These are phyloP conservation scores for Boletus rufocinnamomeus DNA, from an alignment of 768 basidiomycete species.

Conservation along the genomic window DNA sequence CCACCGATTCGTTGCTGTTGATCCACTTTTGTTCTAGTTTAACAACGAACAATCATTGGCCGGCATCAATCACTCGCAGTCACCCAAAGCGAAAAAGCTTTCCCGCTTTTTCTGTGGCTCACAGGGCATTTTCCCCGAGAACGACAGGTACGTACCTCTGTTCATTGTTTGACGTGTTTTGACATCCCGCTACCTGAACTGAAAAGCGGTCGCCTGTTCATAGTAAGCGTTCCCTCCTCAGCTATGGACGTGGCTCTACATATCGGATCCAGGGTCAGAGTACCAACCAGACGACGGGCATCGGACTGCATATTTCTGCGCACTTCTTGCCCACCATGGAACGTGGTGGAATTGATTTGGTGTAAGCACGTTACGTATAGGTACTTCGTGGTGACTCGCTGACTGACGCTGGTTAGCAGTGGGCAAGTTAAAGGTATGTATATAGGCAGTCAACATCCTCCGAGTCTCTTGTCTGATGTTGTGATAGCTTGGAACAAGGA, in stretches of 20 bases:
- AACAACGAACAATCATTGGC: slow-evolving; percentile 5
- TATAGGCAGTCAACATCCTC: neutral
- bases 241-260: neutral
- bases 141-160: neutral
- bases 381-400: neutral
- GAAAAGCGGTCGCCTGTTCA: slow-evolving; percentile 16
- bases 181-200: neutral
- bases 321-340: slow-evolving; percentile 95
- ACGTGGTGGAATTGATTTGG: slow-evolving; percentile 85
- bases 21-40: slow-evolving; percentile 5
- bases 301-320: slow-evolving; percentile 57
- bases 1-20: neutral
- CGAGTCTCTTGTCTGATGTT: neutral
- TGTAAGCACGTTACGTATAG: slow-evolving; percentile 46
- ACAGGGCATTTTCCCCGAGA: slow-evolving; percentile 8
- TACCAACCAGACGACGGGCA: too few relatives aligned
- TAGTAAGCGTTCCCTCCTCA: slow-evolving; percentile 2
- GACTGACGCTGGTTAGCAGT: slow-evolving; percentile 50
- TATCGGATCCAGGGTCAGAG: too few relatives aligned
- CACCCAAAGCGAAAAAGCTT: neutral
- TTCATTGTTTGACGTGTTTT: neutral
- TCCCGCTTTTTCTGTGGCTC: slow-evolving; percentile 2
- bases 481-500: slow-evolving; percentile 84
- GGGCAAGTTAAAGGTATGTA: slow-evolving; percentile 73
- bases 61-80: neutral